Evolutionary conservation across 371 early-diverging fungal genomes (phyloP), one percentile per base, ranked within the genome.

Genomic region (Saksenaea vasiformis): DNA sequence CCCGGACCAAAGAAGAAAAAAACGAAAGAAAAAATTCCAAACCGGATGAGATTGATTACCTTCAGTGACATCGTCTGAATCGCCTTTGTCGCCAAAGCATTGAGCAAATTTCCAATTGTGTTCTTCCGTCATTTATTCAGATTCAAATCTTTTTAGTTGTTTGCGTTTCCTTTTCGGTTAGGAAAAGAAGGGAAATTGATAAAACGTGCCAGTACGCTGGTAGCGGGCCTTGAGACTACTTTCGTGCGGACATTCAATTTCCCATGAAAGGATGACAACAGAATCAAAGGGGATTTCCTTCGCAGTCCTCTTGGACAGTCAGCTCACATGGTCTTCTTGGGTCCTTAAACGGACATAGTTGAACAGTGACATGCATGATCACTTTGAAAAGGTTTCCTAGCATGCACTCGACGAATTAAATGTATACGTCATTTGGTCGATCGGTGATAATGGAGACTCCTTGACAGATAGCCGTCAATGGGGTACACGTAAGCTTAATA

Each of bases 31-130:
- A 47, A 19, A 22, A 47, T 31, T 31, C 31, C 31, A 31, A 47
- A 22, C 22, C 24, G n/a, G 17, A 22, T 47, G 17, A 22, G 17
- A 17, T 26, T 47, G 14, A n/a, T 76, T 88, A 95, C 98, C 98
- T 89, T 98, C 98, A 44, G 97, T 96, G 62, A 98, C 93, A 82
- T 98, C 98, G 64, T 96, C 95, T 59, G 95, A 89, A 61, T 98
- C 98, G 51, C 96, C 96, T 78, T 98, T 98, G 81, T 98, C 98
- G 62, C 98, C 98, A 87, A 98, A 98, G 82, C 97, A 98, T 79
- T 98, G 98, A 56, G 98, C 94, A 77, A 97, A 97, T 73, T 91
- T 94, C 98, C 98, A 97, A 36, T 87, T 86, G 68, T 84, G 78
- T 68, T 93, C 93, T 35, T 58, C 65, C 54, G 60, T 62, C 31